Evolutionary conservation across 768 basidiomycete genomes (phyloP), one percentile per base, ranked within the genome.

Genomic region (Hygrocybe coccinea): DNA sequence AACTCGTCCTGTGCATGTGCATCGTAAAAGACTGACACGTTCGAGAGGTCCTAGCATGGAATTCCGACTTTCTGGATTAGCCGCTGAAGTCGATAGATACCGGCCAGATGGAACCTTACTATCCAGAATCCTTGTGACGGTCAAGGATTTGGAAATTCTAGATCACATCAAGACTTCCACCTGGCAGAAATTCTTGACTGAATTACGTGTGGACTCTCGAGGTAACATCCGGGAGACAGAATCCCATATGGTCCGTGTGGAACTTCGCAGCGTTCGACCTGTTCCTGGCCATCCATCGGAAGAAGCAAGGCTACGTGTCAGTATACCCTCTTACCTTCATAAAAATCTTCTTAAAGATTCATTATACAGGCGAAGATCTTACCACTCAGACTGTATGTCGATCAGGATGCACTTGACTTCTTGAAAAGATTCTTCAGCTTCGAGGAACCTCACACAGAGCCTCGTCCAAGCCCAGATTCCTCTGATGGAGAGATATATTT

Each of bases 101-200:
- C 68, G 68, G 8, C 77, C 82, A 5, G 73, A 77, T 10, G 79
- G 79, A 43, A 69, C 79, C 1, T 65, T 86, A 21, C 83, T 86
- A 8, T 87, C 87, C 2, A 77, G 87, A 51, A 79, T 83, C 1
- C 77, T 89, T 46, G 79, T 82, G 12, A 84, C 84, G 10, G 76
- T 94, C 50, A 79, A 72, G 56, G 83, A 91, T 58, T 63, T 92
- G 17, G 92, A 97, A 69, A 97, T 98, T 56, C 74, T 98, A 50
- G 97, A 99, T 68, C 95, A 97, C 65, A 93, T 99, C 77, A 94
- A 91, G 75, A 95, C 94, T 0, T 97, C 94, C 8, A 97, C 97
- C 0, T 99, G 97, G 97, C 89, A 86, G 73, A 98, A 95, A 68
- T 98, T 99, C 68, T 73, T 99, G 56, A 95, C 93, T 3, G 83